Base-by-base conservation (phyloP, 768 basidiomycete species). In the Melanogaster broomeanus region DNA sequence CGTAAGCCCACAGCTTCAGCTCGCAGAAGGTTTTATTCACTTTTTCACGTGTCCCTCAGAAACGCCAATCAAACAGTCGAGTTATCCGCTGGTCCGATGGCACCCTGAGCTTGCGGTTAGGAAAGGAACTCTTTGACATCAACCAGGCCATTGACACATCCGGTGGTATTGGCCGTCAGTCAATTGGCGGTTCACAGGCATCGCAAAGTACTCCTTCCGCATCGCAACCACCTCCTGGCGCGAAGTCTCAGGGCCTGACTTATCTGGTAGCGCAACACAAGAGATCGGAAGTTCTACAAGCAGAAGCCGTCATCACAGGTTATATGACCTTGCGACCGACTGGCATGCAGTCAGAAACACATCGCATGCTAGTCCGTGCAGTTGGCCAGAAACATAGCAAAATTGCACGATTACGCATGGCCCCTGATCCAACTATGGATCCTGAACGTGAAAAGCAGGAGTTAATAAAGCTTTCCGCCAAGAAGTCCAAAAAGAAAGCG, bases 61-160 rank as follows among this genome's bases (percentile, higher is more conserved):
- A 72, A 58, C 81, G 86, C 57, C 88, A 95, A 75, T 92, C 93
- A 15, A 99, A 99, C 64, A 84, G 88, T 56, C 87, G 94, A 27
- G 75, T 98, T 34, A 83, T 99, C 51, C 83, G 89, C 13, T 99
- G 97, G 97, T 97, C 94, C 6, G 97, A 99, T 66, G 96, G 96
- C 15, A 81, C 89, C 13, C 72, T 93, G 50, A 95, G 93, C 60
- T 80, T 99, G 27, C 88, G 90, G 56, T 74, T 99, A 49, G 97
- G 97, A 38, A 89, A 90, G 67, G 96, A 98, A 63, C 76, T 97
- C 5, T 98, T 95, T 71, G 94, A 98, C 73, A 84, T 98, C 45
- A 84, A 81, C 45, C 82, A 88, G 67, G 83, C 81, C 53, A 74
- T 90, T 51, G 90, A 94, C 63, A 87, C 81, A 16, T 90, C 91